Conservation (phyloP, 805 yeast genomes). For the Soucietia sequanensis region DNA sequence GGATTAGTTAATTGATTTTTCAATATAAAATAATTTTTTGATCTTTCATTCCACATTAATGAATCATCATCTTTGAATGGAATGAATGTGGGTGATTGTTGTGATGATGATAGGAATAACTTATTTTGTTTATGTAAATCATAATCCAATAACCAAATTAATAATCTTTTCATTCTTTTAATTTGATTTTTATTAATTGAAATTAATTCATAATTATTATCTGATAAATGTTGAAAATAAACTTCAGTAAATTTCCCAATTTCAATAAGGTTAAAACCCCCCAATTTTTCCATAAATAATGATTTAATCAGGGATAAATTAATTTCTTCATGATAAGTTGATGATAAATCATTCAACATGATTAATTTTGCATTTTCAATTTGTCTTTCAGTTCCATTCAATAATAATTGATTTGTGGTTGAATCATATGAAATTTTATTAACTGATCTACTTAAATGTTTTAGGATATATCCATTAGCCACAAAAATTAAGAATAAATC, state of each 20-base stretch:
- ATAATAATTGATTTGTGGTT: conserved; percentile 18
- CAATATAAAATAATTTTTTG: conserved; percentile 14
- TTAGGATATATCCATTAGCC: conserved; percentile 36
- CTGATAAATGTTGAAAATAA: conserved; percentile 25
- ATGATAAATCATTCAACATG: conserved; percentile 29
- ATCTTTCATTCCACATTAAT: conserved; percentile 30
- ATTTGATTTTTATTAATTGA: conserved; percentile 27
- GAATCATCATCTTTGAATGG: conserved; percentile 32
- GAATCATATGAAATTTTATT: conserved; percentile 36
- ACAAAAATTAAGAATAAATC: conserved; percentile 43
- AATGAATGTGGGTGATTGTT: conserved; percentile 10
- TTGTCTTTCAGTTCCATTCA: conserved; percentile 42
- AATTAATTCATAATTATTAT: conserved; percentile 29
- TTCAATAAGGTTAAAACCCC: conserved; percentile 21
- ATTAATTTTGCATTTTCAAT: conserved; percentile 44
- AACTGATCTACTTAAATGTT: conserved; percentile 42
- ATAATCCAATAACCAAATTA: conserved; percentile 39
- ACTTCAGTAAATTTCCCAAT: conserved; percentile 35
- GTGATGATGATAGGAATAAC: conserved; percentile 15
- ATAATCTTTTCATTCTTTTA: conserved; percentile 34
- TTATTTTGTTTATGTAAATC: conserved; percentile 22
- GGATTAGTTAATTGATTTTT: conserved; percentile 2
- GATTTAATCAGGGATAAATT: conserved; percentile 28
- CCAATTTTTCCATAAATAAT: conserved; percentile 26
- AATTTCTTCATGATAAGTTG: conserved; percentile 24